phyloP scores from a whole-genome alignment of 2,329 filamentous ascomycete species.

The Lachnellula arida region DNA sequence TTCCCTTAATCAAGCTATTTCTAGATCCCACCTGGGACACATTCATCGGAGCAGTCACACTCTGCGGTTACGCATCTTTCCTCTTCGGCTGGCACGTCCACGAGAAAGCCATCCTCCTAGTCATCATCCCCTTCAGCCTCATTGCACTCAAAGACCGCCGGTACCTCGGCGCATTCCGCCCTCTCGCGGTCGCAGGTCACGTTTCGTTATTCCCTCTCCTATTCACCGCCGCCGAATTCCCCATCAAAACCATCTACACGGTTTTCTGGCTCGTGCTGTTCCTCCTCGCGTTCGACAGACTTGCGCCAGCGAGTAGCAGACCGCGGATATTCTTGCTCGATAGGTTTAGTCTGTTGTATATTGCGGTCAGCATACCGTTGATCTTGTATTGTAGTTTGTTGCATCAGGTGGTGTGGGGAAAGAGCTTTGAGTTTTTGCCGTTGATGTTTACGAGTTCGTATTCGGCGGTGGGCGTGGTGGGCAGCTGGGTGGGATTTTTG shows the following conservation, averaged over 20 bases:
- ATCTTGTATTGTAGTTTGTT: slow-evolving; percentile 83
- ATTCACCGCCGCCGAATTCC: slow-evolving; percentile 89
- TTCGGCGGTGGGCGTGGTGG: slow-evolving; percentile 87
- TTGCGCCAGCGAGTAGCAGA: slow-evolving; percentile 77
- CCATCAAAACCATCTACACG: slow-evolving; percentile 90
- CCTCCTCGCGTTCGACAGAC: slow-evolving; percentile 76
- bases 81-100: slow-evolving; percentile 98
- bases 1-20: slow-evolving; percentile 80
- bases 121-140: slow-evolving; percentile 92
- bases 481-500: slow-evolving; percentile 92
- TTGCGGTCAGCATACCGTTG: slow-evolving; percentile 81
- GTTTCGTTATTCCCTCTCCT: slow-evolving; percentile 92
- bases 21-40: slow-evolving; percentile 75
- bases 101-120: slow-evolving; percentile 90
- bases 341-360: slow-evolving; percentile 84
- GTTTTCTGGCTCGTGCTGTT: slow-evolving; percentile 87
- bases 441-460: slow-evolving; percentile 98
- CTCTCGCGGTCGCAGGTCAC: slow-evolving; percentile 86
- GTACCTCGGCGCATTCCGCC: slow-evolving; percentile 86
- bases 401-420: slow-evolving; percentile 79
- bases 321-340: slow-evolving; percentile 87
- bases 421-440: slow-evolving; percentile 81
- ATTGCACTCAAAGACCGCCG: slow-evolving; percentile 86
- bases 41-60: slow-evolving; percentile 83
- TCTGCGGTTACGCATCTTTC: slow-evolving; percentile 95